Conservation (phyloP, 805 yeast species). For the Cyberlindnera bimundalis region DNA sequence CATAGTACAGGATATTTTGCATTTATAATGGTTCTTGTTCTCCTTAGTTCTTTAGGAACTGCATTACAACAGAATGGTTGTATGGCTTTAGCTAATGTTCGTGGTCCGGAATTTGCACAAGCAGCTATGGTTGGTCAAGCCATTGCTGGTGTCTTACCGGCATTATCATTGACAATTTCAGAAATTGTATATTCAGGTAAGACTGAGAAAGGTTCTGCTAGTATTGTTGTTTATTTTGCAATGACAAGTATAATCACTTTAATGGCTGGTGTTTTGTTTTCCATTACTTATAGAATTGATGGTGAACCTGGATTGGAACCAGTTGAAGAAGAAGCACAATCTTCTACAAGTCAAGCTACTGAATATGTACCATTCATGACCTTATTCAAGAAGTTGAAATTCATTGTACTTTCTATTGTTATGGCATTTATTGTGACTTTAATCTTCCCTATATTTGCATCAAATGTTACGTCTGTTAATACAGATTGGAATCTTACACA, state of each 20-base stretch:
- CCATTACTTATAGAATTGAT: slow-evolving; percentile 30
- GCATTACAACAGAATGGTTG: slow-evolving; percentile 86
- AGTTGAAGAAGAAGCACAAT: slow-evolving; percentile 12
- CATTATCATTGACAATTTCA: slow-evolving; percentile 60
- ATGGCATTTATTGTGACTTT: slow-evolving; percentile 71
- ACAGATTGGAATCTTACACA: slow-evolving; percentile 23
- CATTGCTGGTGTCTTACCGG: slow-evolving; percentile 88
- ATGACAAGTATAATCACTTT: slow-evolving; percentile 48
- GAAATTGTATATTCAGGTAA: slow-evolving; percentile 33
- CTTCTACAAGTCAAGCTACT: slow-evolving; percentile 4
- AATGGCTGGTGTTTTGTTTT: slow-evolving; percentile 39
- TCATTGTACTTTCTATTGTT: slow-evolving; percentile 67
- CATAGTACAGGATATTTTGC: slow-evolving; percentile 34
- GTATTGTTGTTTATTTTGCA: slow-evolving; percentile 41
- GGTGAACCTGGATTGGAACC: too few species aligned
- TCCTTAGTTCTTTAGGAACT: slow-evolving; percentile 68
- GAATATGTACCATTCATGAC: slow-evolving; percentile 54
- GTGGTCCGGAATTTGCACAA: slow-evolving; percentile 77
- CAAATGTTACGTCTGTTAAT: slow-evolving; percentile 54
- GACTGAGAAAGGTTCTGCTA: slow-evolving; percentile 24
- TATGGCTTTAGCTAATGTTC: slow-evolving; percentile 78
- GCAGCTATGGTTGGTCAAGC: slow-evolving; percentile 95
- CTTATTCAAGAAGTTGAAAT: slow-evolving; percentile 60
- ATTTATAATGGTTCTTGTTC: slow-evolving; percentile 59
- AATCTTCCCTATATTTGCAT: slow-evolving; percentile 87